These are phyloP conservation scores for Kodamaea alishanica DNA, from an alignment of 1,139 yeast genomes.

Conservation along the genomic window DNA sequence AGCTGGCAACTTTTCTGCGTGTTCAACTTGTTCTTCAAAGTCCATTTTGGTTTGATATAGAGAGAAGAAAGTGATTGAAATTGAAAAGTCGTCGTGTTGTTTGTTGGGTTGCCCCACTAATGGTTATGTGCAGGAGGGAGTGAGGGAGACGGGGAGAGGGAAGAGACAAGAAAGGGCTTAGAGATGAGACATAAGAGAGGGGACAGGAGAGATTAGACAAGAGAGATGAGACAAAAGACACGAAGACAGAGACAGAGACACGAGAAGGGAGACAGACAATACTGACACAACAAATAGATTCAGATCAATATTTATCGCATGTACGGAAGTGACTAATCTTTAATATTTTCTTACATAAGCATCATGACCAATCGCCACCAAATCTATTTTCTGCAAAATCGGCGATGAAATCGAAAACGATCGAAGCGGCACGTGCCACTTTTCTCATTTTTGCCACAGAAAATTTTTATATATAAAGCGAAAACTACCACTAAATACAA, in stretches of 20 bases:
- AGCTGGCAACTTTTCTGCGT: slow-evolving; percentile 45
- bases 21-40: slow-evolving; percentile 57
- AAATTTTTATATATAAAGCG: slow-evolving; percentile 4
- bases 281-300: too few species aligned
- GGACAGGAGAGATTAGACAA: background rate
- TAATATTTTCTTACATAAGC: slow-evolving; percentile 9
- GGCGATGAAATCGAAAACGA: too few species aligned
- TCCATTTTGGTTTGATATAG: slow-evolving; percentile 34
- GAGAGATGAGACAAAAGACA: too few species aligned
- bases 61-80: background rate
- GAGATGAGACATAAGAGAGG: background rate
- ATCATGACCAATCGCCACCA: background rate
- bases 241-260: too few species aligned
- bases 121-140: background rate
- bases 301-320: too few species aligned
- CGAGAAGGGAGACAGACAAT: too few species aligned
- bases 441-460: slow-evolving; percentile 2
- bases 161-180: background rate
- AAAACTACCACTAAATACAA: slow-evolving; percentile 1
- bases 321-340: too few species aligned
- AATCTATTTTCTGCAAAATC: background rate
- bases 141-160: background rate
- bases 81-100: background rate
- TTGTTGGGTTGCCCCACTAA: background rate
- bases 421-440: too few species aligned